A percentile compares a stretch with the other conserved stretches of the same genome.
These are phyloP conservation scores for Septoria linicola DNA, from an alignment of 2,329 filamentous ascomycete species.

Conservation along the genomic window DNA sequence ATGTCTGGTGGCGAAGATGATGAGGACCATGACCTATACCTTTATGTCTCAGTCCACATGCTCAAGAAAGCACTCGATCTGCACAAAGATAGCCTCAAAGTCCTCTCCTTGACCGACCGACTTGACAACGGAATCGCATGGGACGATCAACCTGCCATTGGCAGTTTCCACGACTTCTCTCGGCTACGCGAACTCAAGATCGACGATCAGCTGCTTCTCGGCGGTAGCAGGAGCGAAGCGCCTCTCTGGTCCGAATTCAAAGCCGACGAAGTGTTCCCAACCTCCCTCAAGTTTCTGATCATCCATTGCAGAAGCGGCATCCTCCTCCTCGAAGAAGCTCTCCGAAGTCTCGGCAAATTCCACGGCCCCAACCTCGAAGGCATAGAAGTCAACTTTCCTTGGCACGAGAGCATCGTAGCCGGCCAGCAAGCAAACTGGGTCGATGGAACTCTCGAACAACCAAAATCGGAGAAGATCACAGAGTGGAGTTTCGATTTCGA, in stretches of 20 bases:
- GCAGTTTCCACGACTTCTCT: neutral
- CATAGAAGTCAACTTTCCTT: neutral
- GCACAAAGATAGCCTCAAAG: neutral
- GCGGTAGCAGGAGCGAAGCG: neutral
- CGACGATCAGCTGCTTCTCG: neutral
- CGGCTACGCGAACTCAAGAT: neutral
- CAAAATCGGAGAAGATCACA: neutral
- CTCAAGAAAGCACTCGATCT: neutral
- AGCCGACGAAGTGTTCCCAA: neutral
- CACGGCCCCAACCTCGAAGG: neutral
- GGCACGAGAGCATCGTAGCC: neutral
- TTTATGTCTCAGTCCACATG: neutral
- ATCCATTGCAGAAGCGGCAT: neutral
- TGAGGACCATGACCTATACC: neutral
- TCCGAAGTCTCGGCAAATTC: neutral
- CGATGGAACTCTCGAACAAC: neutral
- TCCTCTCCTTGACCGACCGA: neutral
- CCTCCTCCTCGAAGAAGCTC: neutral
- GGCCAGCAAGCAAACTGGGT: neutral
- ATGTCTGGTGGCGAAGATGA: conserved; percentile 2
- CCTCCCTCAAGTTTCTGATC: neutral
- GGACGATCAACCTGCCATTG: neutral
- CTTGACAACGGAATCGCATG: neutral
- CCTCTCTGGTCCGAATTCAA: neutral
- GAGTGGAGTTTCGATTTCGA: neutral